A percentile compares a stretch with the other conserved stretches of the same genome.
Evolutionary conservation across 1,284 basidiomycete species (phyloP).

Genomic region (Cryptococcus jaspeensis): DNA sequence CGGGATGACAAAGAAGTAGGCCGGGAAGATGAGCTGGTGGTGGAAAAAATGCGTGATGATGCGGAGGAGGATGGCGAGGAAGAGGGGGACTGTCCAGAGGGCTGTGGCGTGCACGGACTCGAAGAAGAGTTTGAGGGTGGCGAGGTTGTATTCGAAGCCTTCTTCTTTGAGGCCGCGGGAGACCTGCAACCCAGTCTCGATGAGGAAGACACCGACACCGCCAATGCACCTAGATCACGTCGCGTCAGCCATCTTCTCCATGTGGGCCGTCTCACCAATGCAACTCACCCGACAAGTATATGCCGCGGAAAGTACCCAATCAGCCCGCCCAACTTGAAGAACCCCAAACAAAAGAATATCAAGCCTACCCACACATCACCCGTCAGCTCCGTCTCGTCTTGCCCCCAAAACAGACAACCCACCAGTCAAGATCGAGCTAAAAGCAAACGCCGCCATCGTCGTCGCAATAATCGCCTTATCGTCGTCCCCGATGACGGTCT

Average conservation of each 20-base stretch:
- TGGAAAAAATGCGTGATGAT: constrained; percentile 76
- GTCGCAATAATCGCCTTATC: constrained; percentile 78
- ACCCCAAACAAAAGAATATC: constrained; percentile 84
- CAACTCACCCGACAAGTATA: constrained; percentile 76
- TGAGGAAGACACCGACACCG: constrained; percentile 89
- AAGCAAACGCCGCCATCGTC: constrained; percentile 82
- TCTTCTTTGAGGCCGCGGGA: constrained; percentile 80
- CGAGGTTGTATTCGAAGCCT: constrained; percentile 67
- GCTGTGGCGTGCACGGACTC: constrained; percentile 61
- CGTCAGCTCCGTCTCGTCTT: constrained; percentile 1
- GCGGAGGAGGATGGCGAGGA: constrained; percentile 73
- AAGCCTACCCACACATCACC: constrained; percentile 56
- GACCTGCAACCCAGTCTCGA: constrained; percentile 77
- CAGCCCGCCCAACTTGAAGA: constrained; percentile 75
- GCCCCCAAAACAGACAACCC: constrained; percentile 22
- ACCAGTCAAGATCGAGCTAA: constrained; percentile 91
- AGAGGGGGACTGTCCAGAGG: constrained; percentile 74
- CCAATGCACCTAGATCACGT: constrained; percentile 72
- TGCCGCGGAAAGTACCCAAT: constrained; percentile 97
- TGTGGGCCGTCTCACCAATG: background rate
- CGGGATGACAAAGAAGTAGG: constrained; percentile 84
- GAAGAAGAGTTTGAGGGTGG: constrained; percentile 61
- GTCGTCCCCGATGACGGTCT: constrained; percentile 68
- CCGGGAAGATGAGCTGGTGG: constrained; percentile 89
- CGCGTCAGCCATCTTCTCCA: background rate